Conservation (phyloP, 495 filamentous ascomycete genomes). For the Neurospora sp. region DNA sequence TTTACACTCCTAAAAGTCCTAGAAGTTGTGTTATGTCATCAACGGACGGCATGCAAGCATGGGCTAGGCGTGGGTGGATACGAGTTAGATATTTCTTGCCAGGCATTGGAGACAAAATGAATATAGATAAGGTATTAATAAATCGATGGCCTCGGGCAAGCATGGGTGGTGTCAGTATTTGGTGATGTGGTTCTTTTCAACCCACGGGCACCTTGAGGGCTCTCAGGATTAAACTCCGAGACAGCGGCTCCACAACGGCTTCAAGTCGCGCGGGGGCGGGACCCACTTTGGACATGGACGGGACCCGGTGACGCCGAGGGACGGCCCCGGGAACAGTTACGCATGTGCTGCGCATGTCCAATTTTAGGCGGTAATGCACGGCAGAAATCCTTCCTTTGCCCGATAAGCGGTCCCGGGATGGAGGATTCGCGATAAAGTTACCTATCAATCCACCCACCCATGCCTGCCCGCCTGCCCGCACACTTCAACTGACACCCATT, state of each 20-base stretch:
- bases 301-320: background rate
- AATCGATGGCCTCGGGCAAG: background rate
- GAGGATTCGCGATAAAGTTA: background rate
- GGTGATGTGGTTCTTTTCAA: too few relatives aligned
- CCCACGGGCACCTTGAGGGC: background rate
- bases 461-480: background rate
- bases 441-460: background rate
- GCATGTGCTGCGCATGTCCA: background rate
- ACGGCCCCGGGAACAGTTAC: background rate
- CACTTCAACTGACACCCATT: background rate
- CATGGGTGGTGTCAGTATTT: too few relatives aligned
- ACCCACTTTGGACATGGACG: background rate
- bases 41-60: background rate
- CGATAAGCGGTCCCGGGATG: conserved; percentile 5
- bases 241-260: background rate
- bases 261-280: background rate
- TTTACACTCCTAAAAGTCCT: background rate
- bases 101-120: background rate
- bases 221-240: background rate
- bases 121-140: background rate
- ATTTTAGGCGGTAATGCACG: conserved; percentile 12
- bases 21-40: background rate
- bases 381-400: conserved; percentile 19
- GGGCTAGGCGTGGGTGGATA: background rate
- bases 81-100: background rate